Evolutionary conservation across 2,329 filamentous ascomycete genomes (phyloP), one percentile per base, ranked within the genome.

Genomic region (Diaporthe citriasiana): DNA sequence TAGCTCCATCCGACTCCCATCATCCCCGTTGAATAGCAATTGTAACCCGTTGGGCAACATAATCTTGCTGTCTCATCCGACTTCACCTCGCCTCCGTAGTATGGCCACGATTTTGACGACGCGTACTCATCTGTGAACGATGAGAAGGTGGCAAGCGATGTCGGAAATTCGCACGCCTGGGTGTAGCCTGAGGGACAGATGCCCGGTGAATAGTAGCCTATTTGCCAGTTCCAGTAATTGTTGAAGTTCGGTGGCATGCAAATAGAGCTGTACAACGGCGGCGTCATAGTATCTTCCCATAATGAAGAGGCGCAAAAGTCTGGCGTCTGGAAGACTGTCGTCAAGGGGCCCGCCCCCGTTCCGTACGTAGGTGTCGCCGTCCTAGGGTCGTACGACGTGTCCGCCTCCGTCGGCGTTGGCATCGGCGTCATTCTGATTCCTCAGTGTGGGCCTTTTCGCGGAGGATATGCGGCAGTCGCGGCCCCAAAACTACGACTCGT

Each of bases 201-300:
- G 38, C 57, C 76, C 9, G 76, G 76, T 12, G 76, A 77, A 38
- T 77, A 77, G 65, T 47, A 77, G 38, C 76, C 76, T 27, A 47
- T 60, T 12, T 50, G 42, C 40, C 76, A 77, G 47, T 76, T 74
- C 42, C 22, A 76, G 13, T 60, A 50, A 17, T 63, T 25, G n/a
- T 71, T 60, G 30, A 63, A 71, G 25, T 60, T 59, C 17, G 70
- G 70, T 17, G 70, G 70, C 70, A 71, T 71, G 70, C 70, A 71
- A 7, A 71, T 60, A 2, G 55, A 63, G 70, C 70, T 71, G 27
- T 59, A 71, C 15, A 71, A 45, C n/a, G 70, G 70, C 33, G 55
- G 55, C 33, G 70, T 71, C 56, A 51, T 30, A 1, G 45, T 35
- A 22, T 71, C 10, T 7, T 33, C 22, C 70, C 70, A 71, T 59